Evolutionary conservation across 345 rosid genomes (phyloP).

Genomic region (Anastatica hierochuntica): DNA sequence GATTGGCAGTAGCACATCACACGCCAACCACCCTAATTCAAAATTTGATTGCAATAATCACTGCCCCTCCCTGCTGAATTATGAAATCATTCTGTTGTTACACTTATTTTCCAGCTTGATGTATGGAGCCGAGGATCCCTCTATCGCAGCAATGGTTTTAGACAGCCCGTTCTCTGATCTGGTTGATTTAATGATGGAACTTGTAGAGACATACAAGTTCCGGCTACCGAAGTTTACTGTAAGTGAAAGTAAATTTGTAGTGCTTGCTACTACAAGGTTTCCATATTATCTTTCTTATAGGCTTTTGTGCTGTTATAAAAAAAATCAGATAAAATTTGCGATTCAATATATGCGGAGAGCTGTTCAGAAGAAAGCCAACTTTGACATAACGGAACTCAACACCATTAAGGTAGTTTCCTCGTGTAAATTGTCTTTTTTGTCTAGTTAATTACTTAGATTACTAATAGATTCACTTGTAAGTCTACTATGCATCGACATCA

Average conservation of each 20-base stretch:
- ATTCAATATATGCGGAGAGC: conserved; percentile 76
- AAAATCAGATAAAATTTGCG: conserved; percentile 77
- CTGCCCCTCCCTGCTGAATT: too few species aligned
- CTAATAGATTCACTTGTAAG: background rate
- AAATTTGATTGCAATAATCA: background rate
- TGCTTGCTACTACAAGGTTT: background rate
- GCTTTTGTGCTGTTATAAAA: background rate
- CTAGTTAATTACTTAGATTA: background rate
- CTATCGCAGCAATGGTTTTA: conserved; percentile 91
- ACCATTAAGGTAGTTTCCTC: conserved; percentile 57
- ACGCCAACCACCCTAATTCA: background rate
- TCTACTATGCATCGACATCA: background rate
- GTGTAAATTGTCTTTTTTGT: background rate
- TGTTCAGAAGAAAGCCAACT: conserved; percentile 81
- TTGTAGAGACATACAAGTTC: conserved; percentile 75
- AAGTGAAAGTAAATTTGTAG: conserved; percentile 27
- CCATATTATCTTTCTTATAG: background rate
- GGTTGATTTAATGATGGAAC: conserved; percentile 96
- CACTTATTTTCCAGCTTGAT: conserved; percentile 44
- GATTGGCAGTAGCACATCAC: too few species aligned
- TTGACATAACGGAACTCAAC: conserved; percentile 71
- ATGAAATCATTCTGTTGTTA: background rate
- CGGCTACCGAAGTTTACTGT: conserved; percentile 86
- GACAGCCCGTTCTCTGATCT: conserved; percentile 92
- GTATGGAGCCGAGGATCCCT: conserved; percentile 97